Conservation (phyloP, 805 yeast genomes). For the Saccharomycopsis amapae region DNA sequence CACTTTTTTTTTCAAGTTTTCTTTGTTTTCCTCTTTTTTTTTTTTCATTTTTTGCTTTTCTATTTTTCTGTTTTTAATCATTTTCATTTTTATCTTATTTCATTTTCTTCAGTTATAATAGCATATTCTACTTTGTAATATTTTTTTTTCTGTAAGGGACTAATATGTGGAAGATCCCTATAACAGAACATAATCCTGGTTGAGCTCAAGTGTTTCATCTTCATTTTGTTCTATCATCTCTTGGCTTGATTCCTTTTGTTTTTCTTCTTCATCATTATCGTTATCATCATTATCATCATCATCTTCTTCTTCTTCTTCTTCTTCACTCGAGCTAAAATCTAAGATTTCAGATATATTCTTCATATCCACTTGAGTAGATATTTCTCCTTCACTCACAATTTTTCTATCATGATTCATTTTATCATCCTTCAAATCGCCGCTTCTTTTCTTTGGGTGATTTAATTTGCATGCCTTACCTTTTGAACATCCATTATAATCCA, state of each 20-base stretch:
- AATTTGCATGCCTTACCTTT: constrained; percentile 46
- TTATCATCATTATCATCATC: constrained; percentile 1
- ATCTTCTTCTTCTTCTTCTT: constrained; percentile 1
- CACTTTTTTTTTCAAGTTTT: too few species aligned
- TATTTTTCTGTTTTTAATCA: background rate
- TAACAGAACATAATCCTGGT: too few species aligned
- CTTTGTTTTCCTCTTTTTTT: background rate
- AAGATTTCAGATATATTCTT: background rate
- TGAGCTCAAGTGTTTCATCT: too few species aligned
- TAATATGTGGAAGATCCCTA: too few species aligned
- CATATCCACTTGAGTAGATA: background rate
- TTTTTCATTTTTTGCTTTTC: background rate
- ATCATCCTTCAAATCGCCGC: constrained; percentile 15
- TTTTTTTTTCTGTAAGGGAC: background rate
- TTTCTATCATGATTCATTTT: background rate
- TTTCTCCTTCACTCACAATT: too few species aligned
- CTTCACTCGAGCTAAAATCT: constrained; percentile 1
- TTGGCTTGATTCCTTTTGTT: background rate
- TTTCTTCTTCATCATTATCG: constrained; percentile 6
- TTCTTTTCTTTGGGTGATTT: constrained; percentile 35
- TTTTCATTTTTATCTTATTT: background rate
- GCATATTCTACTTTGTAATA: background rate
- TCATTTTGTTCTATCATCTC: background rate
- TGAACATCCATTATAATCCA: constrained; percentile 41
- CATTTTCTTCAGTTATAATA: background rate